Evolutionary conservation across 225 moss, liverwort and hornwort genomes (phyloP).

Genomic region (Polytrichum commune): DNA sequence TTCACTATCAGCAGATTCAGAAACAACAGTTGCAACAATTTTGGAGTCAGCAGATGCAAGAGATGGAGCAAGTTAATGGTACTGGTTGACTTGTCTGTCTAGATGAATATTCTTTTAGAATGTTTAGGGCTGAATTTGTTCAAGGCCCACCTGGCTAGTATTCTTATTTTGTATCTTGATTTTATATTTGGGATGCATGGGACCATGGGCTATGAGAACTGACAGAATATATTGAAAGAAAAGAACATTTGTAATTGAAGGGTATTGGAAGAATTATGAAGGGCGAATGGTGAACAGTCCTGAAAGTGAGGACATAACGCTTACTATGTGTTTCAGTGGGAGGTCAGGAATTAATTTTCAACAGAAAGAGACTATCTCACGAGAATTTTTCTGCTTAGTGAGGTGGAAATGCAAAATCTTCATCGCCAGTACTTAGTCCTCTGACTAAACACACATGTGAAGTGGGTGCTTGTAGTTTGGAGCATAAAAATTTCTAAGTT

Average conservation of each 20-base stretch:
- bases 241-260: too few relatives aligned
- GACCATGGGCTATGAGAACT: too few relatives aligned
- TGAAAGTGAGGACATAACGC: too few relatives aligned
- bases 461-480: neutral
- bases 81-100: neutral
- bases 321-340: too few relatives aligned
- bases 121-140: neutral
- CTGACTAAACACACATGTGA: neutral
- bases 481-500: neutral
- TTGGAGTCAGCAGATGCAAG: constrained; percentile 57
- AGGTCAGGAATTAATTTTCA: too few relatives aligned
- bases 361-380: too few relatives aligned
- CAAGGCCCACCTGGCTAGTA: neutral
- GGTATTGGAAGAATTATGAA: too few relatives aligned
- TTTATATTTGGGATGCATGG: neutral
- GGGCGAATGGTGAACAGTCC: too few relatives aligned
- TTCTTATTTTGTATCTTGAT: neutral
- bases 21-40: constrained; percentile 24
- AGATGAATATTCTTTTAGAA: neutral
- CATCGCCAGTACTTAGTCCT: neutral
- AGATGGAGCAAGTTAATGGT: constrained; percentile 70
- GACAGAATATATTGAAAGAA: too few relatives aligned
- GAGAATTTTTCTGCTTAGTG: too few relatives aligned
- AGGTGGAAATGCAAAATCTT: too few relatives aligned
- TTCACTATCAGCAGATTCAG: constrained; percentile 40